Evolutionary conservation across 2,329 filamentous ascomycete genomes (phyloP), one percentile per base, ranked within the genome.

Genomic region (Chalara sp.): DNA sequence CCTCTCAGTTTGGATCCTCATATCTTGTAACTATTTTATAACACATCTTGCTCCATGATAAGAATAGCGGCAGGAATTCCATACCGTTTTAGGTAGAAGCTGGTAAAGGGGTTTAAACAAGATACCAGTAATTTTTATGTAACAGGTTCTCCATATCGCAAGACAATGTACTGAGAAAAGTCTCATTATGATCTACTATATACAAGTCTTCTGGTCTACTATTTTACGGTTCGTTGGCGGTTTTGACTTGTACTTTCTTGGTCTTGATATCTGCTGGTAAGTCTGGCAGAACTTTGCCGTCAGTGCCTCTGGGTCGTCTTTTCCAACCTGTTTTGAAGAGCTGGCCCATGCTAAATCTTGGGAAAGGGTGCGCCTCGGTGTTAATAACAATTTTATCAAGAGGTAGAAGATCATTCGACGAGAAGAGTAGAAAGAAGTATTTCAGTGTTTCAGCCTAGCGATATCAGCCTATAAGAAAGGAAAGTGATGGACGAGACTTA

Each of bases 341-440:
- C 59, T 79, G 80, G 1, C 81, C 84, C 68, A 93, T 81, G 63
- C 93, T 83, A 65, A 99, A 99, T 39, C 86, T 76, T 6, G 93
- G 93, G 53, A 99, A 78, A 1, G 88, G 81, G 68, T 99, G 93
- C 1, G 90, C 93, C 72, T 99, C 93, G 1, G 93, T 99, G 68
- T 99, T 99, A 65, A 97, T 83, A 39, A 99, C 90, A 30, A 96
- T 76, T 61, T 91, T 81, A 60, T 93, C 87, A 32, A 99, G 76
- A 2, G 91, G 89, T 41, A 97, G 74, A 37, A 96, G 70, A 54
- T 95, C 87, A 57, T 85, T 76, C 4, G 87, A 83, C 2, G 89
- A 91, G 71, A 99, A 99, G 33, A 99, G 76, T 40, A 99, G 80
- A 68, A 96, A 99, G 67, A 99, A 87, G 67, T 99, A 99, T 71